Percentiles rank a stretch among this genome's conserved stretches.
Evolutionary conservation across 2,329 filamentous ascomycete species (phyloP).

Genomic region (Calonectria fujianensis): DNA sequence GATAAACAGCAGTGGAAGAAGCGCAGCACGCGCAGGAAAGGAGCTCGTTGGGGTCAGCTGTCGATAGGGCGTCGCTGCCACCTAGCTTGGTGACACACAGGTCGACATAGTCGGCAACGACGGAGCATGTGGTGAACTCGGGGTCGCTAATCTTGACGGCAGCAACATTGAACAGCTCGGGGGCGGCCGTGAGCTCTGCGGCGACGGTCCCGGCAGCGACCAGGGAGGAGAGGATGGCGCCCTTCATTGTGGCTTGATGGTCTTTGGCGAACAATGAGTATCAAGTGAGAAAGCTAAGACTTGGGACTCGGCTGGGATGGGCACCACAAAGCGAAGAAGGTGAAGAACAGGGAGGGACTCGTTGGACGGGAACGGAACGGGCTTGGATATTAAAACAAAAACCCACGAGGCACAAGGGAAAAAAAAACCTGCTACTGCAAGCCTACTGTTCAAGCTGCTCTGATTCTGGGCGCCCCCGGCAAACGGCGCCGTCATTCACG

Average conservation of each 20-base stretch:
- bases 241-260: conserved; percentile 51
- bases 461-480: conserved; percentile 32
- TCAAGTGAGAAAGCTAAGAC: conserved; percentile 26
- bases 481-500: conserved; percentile 29
- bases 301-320: conserved; percentile 14
- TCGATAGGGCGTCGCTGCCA: conserved; percentile 49
- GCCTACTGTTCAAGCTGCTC: conserved; percentile 18
- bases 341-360: conserved; percentile 29
- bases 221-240: conserved; percentile 43
- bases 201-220: conserved; percentile 51
- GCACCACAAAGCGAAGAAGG: conserved; percentile 38
- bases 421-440: conserved; percentile 26
- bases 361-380: conserved; percentile 10
- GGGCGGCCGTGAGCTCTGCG: conserved; percentile 53
- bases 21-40: conserved; percentile 57
- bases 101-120: conserved; percentile 47
- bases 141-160: conserved; percentile 52
- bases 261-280: background rate
- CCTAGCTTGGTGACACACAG: conserved; percentile 52
- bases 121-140: conserved; percentile 52
- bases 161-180: conserved; percentile 49
- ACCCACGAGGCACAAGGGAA: conserved; percentile 4
- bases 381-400: conserved; percentile 36
- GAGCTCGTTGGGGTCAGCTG: conserved; percentile 50
- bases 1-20: conserved; percentile 47